Conservation (phyloP, 2,329 filamentous ascomycete species). For the Tolypocladium sp. region DNA sequence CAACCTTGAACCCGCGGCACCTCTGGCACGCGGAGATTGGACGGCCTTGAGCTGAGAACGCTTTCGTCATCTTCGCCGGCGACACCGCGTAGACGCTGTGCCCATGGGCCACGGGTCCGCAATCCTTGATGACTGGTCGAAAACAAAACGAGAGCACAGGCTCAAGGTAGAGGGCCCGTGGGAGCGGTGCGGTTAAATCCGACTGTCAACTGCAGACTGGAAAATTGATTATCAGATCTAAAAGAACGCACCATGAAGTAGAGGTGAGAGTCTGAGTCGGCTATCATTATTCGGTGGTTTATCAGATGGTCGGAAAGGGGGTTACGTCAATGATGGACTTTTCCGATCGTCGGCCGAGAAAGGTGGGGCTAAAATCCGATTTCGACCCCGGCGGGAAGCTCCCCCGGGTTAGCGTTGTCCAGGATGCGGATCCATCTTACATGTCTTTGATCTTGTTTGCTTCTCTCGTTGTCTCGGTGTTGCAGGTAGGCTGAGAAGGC, state of each 20-base stretch:
- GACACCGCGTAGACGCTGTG: not conserved
- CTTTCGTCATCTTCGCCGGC: not conserved
- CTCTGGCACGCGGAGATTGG: not conserved
- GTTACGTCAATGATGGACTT: not conserved
- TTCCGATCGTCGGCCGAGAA: not conserved
- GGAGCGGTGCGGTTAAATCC: not conserved
- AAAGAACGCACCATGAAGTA: not conserved
- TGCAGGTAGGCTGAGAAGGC: no score
- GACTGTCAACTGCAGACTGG: not conserved
- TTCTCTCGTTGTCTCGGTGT: no score
- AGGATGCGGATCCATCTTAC: not conserved
- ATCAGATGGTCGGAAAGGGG: not conserved
- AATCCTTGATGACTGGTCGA: no score
- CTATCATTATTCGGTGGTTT: not conserved
- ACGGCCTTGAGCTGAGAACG: not conserved
- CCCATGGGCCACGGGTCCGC: no score
- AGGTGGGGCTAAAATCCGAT: no score
- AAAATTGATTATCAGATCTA: not conserved
- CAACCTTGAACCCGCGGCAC: not conserved
- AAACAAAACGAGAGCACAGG: no score
- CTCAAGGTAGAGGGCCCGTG: no score
- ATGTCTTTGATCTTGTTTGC: no score
- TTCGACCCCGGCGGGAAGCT: no score
- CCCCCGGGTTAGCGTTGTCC: no score
- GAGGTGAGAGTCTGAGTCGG: not conserved